Base-by-base conservation (phyloP, 805 yeast genomes). In the Tetrapisispora namnaoensis region DNA sequence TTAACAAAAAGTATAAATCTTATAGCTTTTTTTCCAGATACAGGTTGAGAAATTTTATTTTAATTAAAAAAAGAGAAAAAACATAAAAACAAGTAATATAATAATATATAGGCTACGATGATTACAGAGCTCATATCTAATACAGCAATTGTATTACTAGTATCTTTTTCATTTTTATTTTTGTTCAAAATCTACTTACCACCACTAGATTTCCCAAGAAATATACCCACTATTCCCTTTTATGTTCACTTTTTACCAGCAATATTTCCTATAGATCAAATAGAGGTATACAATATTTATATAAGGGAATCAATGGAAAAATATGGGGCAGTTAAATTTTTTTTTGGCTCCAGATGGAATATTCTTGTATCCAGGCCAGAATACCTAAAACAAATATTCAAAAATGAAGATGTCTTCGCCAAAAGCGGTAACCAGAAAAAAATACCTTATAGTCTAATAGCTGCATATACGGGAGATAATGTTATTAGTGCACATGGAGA, bases 341-440 rank as follows among this genome's bases (percentile, higher is more conserved):
- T 72, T 56, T 79, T 78, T 65, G 84, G 79, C 6, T 76, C 80
- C 1, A 69, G 80, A 49, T 79, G 84, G 84, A 79, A 79, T 53
- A 71, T 78, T 20, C 58, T 79, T 30, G 77, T 79, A 1, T 68
- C 76, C 2, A 69, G 60, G 44, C 83, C 83, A 2, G 71, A 72
- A 32, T 69, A 61, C 46, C 60, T 79, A 51, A 59, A 62, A 6
- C 74, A 74, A 47, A 58, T 79, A 8, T 70, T 78, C 51, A 73
- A 69, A 53, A 69, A 77, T 46, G 81, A 78, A 49, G 66, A 71
- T 18, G 60, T 70, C 1, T 79, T 70, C 61, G 78, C 77, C 4
- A 79, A 79, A 52, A 76, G 82, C 56, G 84, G 84, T 0, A 79
- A 79, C 49, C 80, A 77, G 20, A 69, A 71, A 49, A 79, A 79